These are phyloP conservation scores for Endothia cerciana DNA, from an alignment of 2,329 filamentous ascomycete species.

Conservation along the genomic window DNA sequence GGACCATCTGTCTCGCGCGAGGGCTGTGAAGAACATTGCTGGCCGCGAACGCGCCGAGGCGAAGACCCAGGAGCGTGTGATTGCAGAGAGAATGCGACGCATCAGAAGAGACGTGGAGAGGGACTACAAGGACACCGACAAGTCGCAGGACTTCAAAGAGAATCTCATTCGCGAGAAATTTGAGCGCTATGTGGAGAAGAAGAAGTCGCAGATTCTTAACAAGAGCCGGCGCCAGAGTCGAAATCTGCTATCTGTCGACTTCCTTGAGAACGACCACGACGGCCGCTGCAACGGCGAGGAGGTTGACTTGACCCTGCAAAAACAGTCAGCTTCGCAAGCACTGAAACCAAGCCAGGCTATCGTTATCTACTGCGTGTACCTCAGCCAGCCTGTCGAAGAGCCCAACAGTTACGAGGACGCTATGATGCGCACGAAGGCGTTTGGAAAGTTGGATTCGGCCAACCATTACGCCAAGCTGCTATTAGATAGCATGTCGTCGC, in stretches of 20 bases:
- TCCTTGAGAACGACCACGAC: neutral
- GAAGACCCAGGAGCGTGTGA: constrained; percentile 1
- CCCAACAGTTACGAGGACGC: neutral
- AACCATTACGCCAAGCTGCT: constrained; percentile 23
- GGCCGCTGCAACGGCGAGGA: neutral
- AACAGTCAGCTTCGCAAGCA: constrained; percentile 14
- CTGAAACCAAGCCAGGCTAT: constrained; percentile 14
- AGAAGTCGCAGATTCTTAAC: neutral
- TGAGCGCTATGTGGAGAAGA: constrained; percentile 9
- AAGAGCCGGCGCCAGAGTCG: neutral
- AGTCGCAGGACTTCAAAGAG: constrained; percentile 9
- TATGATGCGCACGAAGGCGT: constrained; percentile 16
- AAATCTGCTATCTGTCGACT: constrained; percentile 1
- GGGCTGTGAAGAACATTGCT: neutral
- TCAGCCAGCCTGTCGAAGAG: constrained; percentile 15
- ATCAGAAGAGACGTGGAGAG: constrained; percentile 6
- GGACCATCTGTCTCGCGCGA: neutral
- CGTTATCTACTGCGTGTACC: constrained; percentile 14
- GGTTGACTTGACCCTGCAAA: neutral
- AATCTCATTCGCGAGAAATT: neutral
- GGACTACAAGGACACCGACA: neutral
- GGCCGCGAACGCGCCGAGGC: neutral
- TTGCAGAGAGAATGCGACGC: neutral
- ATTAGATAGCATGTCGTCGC: constrained; percentile 4
- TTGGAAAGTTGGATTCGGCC: constrained; percentile 12